Conservation (phyloP, 176 grass and related monocot genomes). For the Dactylis glomerata region DNA sequence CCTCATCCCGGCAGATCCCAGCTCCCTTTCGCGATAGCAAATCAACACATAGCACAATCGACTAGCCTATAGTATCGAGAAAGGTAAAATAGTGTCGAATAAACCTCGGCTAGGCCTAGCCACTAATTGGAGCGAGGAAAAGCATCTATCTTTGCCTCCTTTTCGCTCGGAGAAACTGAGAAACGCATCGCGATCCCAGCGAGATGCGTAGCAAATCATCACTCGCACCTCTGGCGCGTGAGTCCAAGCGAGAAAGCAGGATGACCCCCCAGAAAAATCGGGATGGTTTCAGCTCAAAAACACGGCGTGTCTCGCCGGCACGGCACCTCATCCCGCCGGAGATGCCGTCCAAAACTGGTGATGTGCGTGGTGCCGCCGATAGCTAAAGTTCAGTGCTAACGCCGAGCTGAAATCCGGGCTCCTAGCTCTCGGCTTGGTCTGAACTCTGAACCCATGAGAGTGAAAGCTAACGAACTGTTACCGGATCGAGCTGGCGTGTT, state of each 20-base stretch:
- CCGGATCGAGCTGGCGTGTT: neutral
- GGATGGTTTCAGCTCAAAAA: neutral
- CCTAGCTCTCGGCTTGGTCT: no score
- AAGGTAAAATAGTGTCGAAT: neutral
- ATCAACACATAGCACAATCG: constrained; percentile 20
- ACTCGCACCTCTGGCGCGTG: neutral
- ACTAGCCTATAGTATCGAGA: neutral
- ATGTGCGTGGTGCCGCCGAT: neutral
- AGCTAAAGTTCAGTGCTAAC: neutral
- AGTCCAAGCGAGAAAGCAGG: neutral
- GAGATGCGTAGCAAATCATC: neutral
- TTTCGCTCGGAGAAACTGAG: neutral
- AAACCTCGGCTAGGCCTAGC: neutral
- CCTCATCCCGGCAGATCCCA: neutral
- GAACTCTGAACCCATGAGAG: neutral
- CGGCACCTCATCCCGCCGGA: neutral
- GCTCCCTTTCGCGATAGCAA: neutral
- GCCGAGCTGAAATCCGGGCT: neutral
- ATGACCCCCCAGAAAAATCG: neutral
- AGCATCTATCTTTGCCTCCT: neutral
- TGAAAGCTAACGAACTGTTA: neutral
- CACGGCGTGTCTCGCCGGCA: neutral
- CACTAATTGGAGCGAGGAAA: neutral
- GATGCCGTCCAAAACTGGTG: neutral
- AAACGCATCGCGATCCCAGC: neutral